Conservation (phyloP, 2,329 filamentous ascomycete species). For the Colletotrichum chlorophyti region DNA sequence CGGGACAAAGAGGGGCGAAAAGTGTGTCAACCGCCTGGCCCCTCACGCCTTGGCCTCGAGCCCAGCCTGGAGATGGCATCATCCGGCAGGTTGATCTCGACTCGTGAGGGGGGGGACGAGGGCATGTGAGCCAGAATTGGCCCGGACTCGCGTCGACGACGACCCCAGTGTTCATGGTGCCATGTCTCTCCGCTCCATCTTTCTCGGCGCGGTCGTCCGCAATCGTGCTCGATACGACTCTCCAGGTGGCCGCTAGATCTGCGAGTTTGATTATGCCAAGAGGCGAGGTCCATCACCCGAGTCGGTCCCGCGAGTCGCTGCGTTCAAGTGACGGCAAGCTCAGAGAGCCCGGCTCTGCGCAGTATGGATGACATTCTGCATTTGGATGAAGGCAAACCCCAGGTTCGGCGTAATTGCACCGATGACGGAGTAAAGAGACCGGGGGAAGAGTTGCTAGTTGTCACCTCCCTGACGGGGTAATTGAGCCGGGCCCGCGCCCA, state of each 20-base stretch:
- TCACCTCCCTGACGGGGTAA: constrained; percentile 22
- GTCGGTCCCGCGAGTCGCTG: neutral
- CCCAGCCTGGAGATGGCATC: constrained; percentile 19
- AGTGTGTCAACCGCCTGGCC: neutral
- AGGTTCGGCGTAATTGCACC: constrained; percentile 19
- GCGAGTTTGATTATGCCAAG: constrained; percentile 18
- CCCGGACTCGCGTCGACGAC: no score
- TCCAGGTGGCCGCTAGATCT: constrained; percentile 12
- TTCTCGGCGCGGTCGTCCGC: neutral
- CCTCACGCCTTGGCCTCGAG: neutral
- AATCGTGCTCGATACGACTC: constrained; percentile 6
- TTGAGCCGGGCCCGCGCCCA: constrained; percentile 22
- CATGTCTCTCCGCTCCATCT: constrained; percentile 15
- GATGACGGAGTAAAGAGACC: constrained; percentile 15
- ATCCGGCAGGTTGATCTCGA: neutral
- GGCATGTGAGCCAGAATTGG: constrained; percentile 1
- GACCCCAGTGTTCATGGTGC: constrained; percentile 6
- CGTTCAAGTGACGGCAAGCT: neutral
- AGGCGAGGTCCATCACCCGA: neutral
- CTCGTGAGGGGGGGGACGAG: neutral
- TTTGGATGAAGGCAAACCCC: neutral
- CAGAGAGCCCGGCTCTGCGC: no score
- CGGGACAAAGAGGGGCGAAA: constrained; percentile 9
- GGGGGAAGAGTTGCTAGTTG: neutral
- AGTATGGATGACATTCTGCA: no score